Conservation (phyloP, 257 asterid species). For the Ballota nigra region DNA sequence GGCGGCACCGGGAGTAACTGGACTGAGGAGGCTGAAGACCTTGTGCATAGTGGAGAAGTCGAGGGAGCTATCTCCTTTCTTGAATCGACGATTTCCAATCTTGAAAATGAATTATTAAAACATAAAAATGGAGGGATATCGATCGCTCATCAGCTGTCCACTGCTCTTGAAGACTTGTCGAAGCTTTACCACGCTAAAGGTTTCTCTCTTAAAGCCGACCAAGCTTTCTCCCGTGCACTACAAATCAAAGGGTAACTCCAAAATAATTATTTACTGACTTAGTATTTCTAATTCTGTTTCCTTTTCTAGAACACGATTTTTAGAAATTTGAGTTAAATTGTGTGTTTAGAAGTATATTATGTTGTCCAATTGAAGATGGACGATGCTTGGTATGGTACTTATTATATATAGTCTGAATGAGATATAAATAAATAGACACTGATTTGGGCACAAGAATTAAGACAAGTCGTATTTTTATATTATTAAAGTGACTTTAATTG, state of each 20-base stretch:
- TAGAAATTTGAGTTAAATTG: conserved; percentile 2
- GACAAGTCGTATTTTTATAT: no score
- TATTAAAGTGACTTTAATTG: no score
- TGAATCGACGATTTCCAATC: conserved; percentile 51
- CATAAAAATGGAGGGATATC: conserved; percentile 11
- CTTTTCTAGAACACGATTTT: neutral
- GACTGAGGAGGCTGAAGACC: conserved; percentile 80
- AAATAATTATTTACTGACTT: neutral
- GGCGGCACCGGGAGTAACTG: conserved; percentile 47
- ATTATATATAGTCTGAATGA: neutral
- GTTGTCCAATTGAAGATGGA: neutral
- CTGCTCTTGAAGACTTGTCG: conserved; percentile 67
- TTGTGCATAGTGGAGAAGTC: conserved; percentile 50
- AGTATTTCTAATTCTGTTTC: neutral
- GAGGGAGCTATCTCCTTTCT: conserved; percentile 54
- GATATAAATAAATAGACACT: neutral
- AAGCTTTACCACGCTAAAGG: conserved; percentile 63
- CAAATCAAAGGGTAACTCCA: conserved; percentile 48
- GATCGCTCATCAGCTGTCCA: conserved; percentile 36
- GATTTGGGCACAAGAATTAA: no score
- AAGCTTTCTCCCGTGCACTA: conserved; percentile 52
- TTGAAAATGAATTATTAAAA: conserved; percentile 36
- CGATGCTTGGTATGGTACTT: conserved; percentile 12
- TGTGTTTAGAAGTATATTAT: conserved; percentile 5
- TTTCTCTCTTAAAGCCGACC: conserved; percentile 61